Evolutionary conservation across 805 yeast species (phyloP), one percentile per base, ranked within the genome.

Genomic region (Saccharomycopsis sp.): DNA sequence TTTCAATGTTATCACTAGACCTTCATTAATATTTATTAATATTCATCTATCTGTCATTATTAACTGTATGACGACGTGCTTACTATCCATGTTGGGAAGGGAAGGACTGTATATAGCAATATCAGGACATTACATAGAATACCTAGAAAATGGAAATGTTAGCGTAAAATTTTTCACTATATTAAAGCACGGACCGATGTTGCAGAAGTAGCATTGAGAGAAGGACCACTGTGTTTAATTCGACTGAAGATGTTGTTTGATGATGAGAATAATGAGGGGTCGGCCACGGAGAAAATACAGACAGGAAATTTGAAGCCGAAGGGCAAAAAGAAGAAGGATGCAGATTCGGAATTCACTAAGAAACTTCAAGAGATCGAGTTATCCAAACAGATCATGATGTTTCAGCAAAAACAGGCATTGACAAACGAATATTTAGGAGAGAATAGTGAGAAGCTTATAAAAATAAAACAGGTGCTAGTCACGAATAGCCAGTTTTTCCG

Each of bases 321-420:
- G 12, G 20, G 49, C 12, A 44, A 44, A 44, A 44, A 44, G 49
- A 44, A 44, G 22, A 5, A 29, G 38, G 38, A 29, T 29, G 38
- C 9, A 5, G 38, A 29, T 15, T 61, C 58, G 55, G 81, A 82
- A 61, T 84, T 83, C 56, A 72, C 79, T 20, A 69, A 71, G 35
- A 74, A 75, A 58, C 69, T 77, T 42, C 75, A 73, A 58, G 75
- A 72, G 42, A 59, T 72, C 22, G 65, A 73, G 7, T 61, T 19
- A 17, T 3, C 12, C 20, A 19, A n/a, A 17, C 22, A 44, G 22
- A 19, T 17, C 19, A n/a, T n/a, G 49, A 19, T 44, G 19, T 7
- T 17, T 3, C 19, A 44, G 49, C 49, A 44, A 44, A 44, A 12
- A 17, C 49, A 44, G 22, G 19, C 22, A 44, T 17, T 19, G 12